Evolutionary conservation across 805 yeast species (phyloP), one percentile per base, ranked within the genome.

Genomic region (Cyberlindnera maritima): DNA sequence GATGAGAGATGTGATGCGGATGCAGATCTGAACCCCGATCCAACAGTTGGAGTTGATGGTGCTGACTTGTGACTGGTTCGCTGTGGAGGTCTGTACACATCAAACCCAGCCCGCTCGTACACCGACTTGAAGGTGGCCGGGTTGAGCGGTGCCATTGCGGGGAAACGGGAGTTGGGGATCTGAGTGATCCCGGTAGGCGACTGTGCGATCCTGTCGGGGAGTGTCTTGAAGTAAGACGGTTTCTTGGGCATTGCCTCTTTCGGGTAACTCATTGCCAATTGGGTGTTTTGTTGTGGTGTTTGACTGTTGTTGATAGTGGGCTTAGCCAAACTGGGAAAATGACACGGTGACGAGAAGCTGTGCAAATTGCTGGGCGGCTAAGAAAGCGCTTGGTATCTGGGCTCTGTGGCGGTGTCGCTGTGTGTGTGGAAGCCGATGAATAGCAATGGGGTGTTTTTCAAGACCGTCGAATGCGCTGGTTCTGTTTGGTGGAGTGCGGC

Each of bases 51-150:
- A 2, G 52, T 14, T 13, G n/a, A 11, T 15, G 46, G 48, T 2
- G 42, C 36, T 3, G 44, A 15, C 10, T 17, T 23, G n/a, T 36
- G 39, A 14, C 26, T 21, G 53, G 35, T 44, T 41, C 32, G 29
- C 31, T 23, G 14, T 29, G 33, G 25, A 2, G 63, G 65, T 37
- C 61, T 72, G 49, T 70, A 71, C 11, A 77, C 78, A 20, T 86
- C 94, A 57, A 87, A 87, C 0, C 96, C 96, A 0, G 94, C 94
- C 54, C 94, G 67, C 61, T 87, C 94, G 64, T 85, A 80, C 2
- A 85, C 94, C 2, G 90, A 83, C 55, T 74, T 74, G 56, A 81
- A 83, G 25, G 80, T 67, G 13, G 34, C 36, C 6, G 50, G 45
- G 40, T 75, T 80, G 32, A 77, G 76, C 0, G 85, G 79, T 45